Base-by-base conservation (phyloP, 805 yeast species). In the Candida lessepsii region DNA sequence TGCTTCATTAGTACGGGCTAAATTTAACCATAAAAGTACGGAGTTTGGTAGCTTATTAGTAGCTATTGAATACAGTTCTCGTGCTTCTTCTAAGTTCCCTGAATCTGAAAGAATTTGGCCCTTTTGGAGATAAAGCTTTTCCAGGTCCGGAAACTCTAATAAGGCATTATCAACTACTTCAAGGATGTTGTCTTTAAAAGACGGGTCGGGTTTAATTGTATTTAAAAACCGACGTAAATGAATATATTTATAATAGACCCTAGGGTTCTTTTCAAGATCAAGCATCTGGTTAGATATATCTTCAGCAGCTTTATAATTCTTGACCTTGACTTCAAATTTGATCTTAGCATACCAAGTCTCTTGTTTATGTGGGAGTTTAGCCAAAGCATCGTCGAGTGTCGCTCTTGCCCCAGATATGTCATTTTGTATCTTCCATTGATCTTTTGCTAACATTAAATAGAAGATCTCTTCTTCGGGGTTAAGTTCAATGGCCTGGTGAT, bases 281-380 rank as follows among this genome's bases (percentile, higher is more conserved):
- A 7, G 43, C 15, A 56, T 47, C n/a, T 46, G 36, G 1, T 63
- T 57, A 0, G 71, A 59, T 9, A 50, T 45, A 1, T 39, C 21
- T 3, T 64, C 46, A 0, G 83, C 82, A 3, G 56, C 48, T 1
- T 56, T 57, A 40, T 71, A 71, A 23, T 73, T 54, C 4, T 62
- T 58, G 5, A 66, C 60, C 16, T 68, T 68, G 13, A 65, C 61
- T 41, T 85, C 86, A 24, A 88, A 59, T 47, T 86, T 83, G 17
- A 83, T 67, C n/a, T 81, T 70, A 0, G 91, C 91, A 36, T 83
- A 63, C 86, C 88, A 82, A 8, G 87, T 55, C 17, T 73, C 76
- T 44, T 78, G 81, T 44, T 65, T 68, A 0, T 58, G 47, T 1
- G 82, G 75, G 7, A 75, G 59, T 2, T 49, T 39, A 4, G 62